A percentile compares a stretch with the other conserved stretches of the same genome.
Conservation (phyloP, 345 rosid species). For the Salix arbutifolia region DNA sequence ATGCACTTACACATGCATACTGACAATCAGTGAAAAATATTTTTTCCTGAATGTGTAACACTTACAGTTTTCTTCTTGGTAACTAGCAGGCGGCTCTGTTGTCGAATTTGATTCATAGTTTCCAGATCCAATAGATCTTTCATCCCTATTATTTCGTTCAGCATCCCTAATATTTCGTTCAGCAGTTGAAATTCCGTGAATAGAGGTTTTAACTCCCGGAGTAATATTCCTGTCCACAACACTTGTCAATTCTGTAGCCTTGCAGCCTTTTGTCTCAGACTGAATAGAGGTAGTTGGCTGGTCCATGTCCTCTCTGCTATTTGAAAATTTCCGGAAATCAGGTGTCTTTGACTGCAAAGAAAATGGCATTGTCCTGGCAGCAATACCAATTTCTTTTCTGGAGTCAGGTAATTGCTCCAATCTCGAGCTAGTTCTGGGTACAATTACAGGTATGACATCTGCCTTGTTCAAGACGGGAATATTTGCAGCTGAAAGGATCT, state of each 20-base stretch:
- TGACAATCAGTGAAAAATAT: background rate
- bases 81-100: constrained; percentile 49
- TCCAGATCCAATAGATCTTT: constrained; percentile 41
- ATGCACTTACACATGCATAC: background rate
- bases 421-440: constrained; percentile 70
- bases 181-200: constrained; percentile 42
- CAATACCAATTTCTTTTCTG: constrained; percentile 69
- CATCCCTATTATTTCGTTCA: constrained; percentile 58
- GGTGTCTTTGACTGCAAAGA: constrained; percentile 75
- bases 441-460: constrained; percentile 73
- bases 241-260: constrained; percentile 39
- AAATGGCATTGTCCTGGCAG: constrained; percentile 93
- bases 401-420: constrained; percentile 59
- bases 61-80: constrained; percentile 65
- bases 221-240: constrained; percentile 38
- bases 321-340: constrained; percentile 57
- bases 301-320: constrained; percentile 57
- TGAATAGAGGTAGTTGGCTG: constrained; percentile 37
- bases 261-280: constrained; percentile 41
- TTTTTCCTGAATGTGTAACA: background rate
- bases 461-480: constrained; percentile 50
- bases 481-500: constrained; percentile 41
- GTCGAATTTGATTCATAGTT: constrained; percentile 44
- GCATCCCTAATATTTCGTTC: constrained; percentile 56
- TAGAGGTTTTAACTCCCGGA: constrained; percentile 40